Evolutionary conservation across 2,329 filamentous ascomycete genomes (phyloP), one percentile per base, ranked within the genome.

Genomic region (Aschersonia sp.): DNA sequence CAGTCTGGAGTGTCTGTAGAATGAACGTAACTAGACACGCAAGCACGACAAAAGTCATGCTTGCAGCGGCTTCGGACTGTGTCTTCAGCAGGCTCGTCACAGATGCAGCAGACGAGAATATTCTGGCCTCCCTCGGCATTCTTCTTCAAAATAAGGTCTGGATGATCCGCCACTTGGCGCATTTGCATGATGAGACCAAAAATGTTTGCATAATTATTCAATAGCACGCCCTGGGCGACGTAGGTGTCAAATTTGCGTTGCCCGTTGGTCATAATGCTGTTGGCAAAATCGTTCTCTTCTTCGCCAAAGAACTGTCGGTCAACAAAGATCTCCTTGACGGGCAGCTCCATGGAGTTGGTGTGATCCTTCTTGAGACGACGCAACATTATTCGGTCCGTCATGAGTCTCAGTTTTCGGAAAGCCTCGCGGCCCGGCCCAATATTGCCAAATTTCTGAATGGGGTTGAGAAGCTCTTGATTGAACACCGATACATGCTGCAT

Each of bases 131-230:
- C 86, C 55, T 89, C 81, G 3, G 76, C 77, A 52, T 91, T 79
- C 67, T 92, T 96, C 69, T 91, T 94, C 52, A 97, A 67, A 45
- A 98, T 85, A 38, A 98, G 67, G 66, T 98, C 92, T 0, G 92
- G 92, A 61, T 98, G 92, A 55, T 98, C 92, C 5, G 92, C 89
- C 30, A 96, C 87, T 68, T 98, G 92, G 48, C 92, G 84, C 91
- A 98, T 97, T 65, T 95, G 89, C 88, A 97, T 97, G 60, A 98
- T 96, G 48, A 98, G 75, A 60, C 89, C 91, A 58, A 98, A 98
- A 54, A 98, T 97, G 63, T 98, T 98, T 69, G 92, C 92, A 56
- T 97, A 97, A 61, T 96, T 95, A 72, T 97, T 89, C 51, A 98
- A 76, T 65, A 98, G 80, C 28, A 97, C 91, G 69, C 89, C 89